Conservation (phyloP, 2,329 filamentous ascomycete species). For the Thelonectria discophora region DNA sequence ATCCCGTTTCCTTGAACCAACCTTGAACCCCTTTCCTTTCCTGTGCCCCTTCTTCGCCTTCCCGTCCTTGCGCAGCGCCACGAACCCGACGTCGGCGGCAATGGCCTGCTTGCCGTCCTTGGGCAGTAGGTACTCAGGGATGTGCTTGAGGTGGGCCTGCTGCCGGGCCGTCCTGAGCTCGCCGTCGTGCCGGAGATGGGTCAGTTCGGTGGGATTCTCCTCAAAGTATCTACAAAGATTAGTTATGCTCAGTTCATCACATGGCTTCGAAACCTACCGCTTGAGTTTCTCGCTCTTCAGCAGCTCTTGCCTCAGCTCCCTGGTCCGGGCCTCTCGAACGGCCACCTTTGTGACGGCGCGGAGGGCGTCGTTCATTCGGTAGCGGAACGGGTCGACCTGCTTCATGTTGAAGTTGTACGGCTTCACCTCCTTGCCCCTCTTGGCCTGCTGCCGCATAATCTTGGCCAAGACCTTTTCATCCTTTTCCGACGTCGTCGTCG, state of each 20-base stretch:
- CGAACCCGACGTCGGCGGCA: conserved; percentile 77
- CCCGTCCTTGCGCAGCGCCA: conserved; percentile 70
- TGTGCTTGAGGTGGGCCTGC: conserved; percentile 90
- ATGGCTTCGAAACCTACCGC: conserved; percentile 52
- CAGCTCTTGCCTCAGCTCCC: conserved; percentile 88
- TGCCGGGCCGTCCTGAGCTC: conserved; percentile 84
- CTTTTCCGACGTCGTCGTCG: conserved; percentile 75
- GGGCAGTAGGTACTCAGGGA: conserved; percentile 93
- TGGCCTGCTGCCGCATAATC: conserved; percentile 80
- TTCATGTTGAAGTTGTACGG: conserved; percentile 96
- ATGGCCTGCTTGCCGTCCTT: conserved; percentile 75
- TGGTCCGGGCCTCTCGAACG: conserved; percentile 86
- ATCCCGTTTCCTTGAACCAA: conserved; percentile 74
- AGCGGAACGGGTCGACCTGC: conserved; percentile 92
- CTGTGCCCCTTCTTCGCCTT: conserved; percentile 59
- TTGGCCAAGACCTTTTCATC: conserved; percentile 86
- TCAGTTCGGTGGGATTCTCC: conserved; percentile 90
- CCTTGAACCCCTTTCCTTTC: conserved; percentile 58
- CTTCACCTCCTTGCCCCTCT: conserved; percentile 82
- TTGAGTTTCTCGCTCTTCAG: conserved; percentile 94
- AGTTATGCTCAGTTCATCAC: neutral
- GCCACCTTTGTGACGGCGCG: conserved; percentile 89
- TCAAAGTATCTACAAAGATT: conserved; percentile 75
- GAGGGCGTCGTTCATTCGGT: conserved; percentile 92
- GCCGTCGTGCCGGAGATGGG: conserved; percentile 87